Conservation (phyloP, 2,329 filamentous ascomycete genomes). For the Pseudocercospora fuligena region DNA sequence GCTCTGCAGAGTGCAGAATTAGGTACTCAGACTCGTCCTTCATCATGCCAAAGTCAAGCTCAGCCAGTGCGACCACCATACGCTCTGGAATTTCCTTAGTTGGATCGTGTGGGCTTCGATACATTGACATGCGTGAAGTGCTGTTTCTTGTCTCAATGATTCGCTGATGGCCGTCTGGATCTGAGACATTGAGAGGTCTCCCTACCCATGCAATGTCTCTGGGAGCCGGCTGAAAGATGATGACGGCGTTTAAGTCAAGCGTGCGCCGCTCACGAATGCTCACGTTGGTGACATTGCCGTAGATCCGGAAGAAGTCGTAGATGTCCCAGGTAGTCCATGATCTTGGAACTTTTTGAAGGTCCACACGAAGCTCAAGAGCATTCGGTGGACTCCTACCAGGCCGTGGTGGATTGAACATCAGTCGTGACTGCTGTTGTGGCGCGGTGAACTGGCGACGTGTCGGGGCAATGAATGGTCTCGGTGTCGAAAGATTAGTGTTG, state of each 20-base stretch:
- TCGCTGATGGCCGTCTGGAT: slow-evolving; percentile 10
- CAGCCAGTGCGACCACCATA: slow-evolving; percentile 25
- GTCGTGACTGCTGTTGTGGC: background rate
- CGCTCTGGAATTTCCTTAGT: slow-evolving; percentile 22
- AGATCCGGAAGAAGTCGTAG: slow-evolving; percentile 26
- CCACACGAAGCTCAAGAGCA: slow-evolving; percentile 23
- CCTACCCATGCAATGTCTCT: slow-evolving; percentile 25
- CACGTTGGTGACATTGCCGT: slow-evolving; percentile 28
- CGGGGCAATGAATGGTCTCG: background rate
- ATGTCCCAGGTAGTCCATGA: slow-evolving; percentile 31
- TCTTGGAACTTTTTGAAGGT: slow-evolving; percentile 24
- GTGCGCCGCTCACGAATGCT: slow-evolving; percentile 21
- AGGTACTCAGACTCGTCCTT: slow-evolving; percentile 61
- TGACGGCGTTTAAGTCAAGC: slow-evolving; percentile 14
- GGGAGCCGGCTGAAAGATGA: slow-evolving; percentile 35
- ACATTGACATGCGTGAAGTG: slow-evolving; percentile 6
- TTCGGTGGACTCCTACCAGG: background rate
- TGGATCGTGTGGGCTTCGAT: slow-evolving; percentile 15
- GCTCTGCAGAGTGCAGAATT: slow-evolving; percentile 57
- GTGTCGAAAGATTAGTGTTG: background rate
- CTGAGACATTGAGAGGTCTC: slow-evolving; percentile 10
- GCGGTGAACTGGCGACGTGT: background rate
- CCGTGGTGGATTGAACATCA: background rate
- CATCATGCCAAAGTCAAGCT: slow-evolving; percentile 68
- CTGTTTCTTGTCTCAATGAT: slow-evolving; percentile 16